Base-by-base conservation (phyloP, 805 yeast genomes). In the Hanseniaspora pseudoguilliermondii region DNA sequence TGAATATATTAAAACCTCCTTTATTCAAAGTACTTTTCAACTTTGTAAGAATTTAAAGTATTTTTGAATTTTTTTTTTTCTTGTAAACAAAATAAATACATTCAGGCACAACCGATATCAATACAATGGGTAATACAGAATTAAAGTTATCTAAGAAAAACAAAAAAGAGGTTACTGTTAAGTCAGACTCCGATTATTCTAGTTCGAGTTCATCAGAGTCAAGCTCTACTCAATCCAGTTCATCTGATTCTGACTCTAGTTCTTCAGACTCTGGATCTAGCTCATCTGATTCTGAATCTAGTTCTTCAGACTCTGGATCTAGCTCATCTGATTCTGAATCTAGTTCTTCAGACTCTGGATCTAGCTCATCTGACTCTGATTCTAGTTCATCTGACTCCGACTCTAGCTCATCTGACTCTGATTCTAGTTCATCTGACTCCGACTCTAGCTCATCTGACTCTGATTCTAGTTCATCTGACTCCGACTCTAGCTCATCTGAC, bases 181-280 rank as follows among this genome's bases (percentile, higher is more conserved):
- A 43, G 34, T 43, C 47, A 43, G 47, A 43, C 7, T 16, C 29
- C 11, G 36, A 38, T 2, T 41, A 29, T 21, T 38, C 47, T 27
- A 40, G 49, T 25, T 43, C 55, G 27, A 38, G 44, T 20, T 43
- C 49, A 8, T 40, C 46, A 15, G 44, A 27, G 32, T 51, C 55
- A 23, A 62, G 57, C 58, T 61, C 68, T 25, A 62, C 59, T 57
- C 57, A 20, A 20, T 21, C 43, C 8, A 29, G 34, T 29, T 29
- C 34, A 23, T 58, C 35, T 11, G 35, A 11, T 7, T 32, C 70
- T 23, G 63, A 65, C 4, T 32, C 35, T 32, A 32, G 35, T 10
- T 32, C 35, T 39, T 59, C 32, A 29, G 32, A 29, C 27, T 29
- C 40, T 7, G 49, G 20, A 6, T 58, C 32, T 10, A 29, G 32